Evolutionary conservation across 768 basidiomycete species (phyloP).

Genomic region (Hericium erinaceus): DNA sequence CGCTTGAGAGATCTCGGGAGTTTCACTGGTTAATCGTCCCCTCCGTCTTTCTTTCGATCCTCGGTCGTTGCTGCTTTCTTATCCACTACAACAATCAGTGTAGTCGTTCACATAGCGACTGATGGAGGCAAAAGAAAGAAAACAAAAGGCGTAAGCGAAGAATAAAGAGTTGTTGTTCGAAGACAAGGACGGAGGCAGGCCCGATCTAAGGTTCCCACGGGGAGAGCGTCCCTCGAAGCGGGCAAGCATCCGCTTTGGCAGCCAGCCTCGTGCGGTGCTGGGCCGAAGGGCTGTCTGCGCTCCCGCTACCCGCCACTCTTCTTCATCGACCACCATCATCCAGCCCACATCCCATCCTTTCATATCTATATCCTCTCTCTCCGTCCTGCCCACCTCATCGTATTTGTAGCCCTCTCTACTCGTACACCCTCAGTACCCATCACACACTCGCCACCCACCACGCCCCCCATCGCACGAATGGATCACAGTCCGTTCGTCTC

Average conservation of each 20-base stretch:
- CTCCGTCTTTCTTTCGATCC: too few species aligned
- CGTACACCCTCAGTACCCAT: neutral
- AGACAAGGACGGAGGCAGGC: neutral
- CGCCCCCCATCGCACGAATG: neutral
- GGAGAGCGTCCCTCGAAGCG: neutral
- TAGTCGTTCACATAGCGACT: neutral
- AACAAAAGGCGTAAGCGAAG: neutral
- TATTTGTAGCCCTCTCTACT: neutral
- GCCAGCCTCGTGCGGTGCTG: conserved; percentile 14
- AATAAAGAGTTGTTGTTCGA: neutral
- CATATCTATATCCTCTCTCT: neutral
- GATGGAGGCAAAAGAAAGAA: neutral
- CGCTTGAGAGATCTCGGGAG: neutral
- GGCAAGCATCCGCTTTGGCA: conserved; percentile 8
- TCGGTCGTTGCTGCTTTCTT: neutral
- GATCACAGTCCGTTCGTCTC: neutral
- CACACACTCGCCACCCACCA: neutral
- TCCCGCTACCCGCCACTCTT: conserved; percentile 13
- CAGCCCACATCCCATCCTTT: conserved; percentile 5
- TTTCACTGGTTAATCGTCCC: neutral
- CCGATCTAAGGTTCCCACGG: neutral
- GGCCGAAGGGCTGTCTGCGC: conserved; percentile 13
- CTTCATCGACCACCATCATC: conserved; percentile 9
- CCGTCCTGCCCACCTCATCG: neutral
- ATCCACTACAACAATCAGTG: neutral